Evolutionary conservation across 345 rosid species (phyloP), one percentile per base, ranked within the genome.

Genomic region (Gossypium stocksii): DNA sequence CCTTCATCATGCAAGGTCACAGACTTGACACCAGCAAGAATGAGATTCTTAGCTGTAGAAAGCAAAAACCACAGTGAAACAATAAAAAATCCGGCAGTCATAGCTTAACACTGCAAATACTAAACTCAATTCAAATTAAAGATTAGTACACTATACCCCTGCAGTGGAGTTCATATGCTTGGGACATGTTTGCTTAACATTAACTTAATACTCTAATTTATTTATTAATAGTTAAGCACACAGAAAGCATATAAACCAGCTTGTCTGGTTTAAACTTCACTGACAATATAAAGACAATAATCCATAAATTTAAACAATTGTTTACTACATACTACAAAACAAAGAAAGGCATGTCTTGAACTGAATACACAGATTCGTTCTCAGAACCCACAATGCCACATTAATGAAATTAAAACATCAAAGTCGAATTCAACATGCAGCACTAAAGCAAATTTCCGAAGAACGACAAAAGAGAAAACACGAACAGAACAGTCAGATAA

Each of bases 1-100:
- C 87, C 88, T 81, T 91, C 97, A 81, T 95, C 99, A 57, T 95
- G 99, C 86, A 95, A 78, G 16, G 97, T 90, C 74, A 95, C 94
- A 48, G 98, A 93, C 91, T 95, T 95, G 69, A 93, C 99, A 71
- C 98, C 99, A 69, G 98, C 20, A 56, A 34, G 41, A 5, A 34
- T 81, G 27, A 95, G 97, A 80, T 95, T 95, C 87, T 95, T 95
- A 9, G 99, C 99, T 95, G 89, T 82, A 82, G 16, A 23, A 64
- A 27, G 19, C 1, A 49, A 19, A 60, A 61, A 25, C 15, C 2
- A 66, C 17, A 65, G 14, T 29, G 19, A 61, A 27, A 14, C 63
- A 60, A 27, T 38, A 2, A 60, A 27, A 60, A 46, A 60, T 25
- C 13, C 7, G 2, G 19, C 19, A 62, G 41, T 16, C 45, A 62